Conservation (phyloP, 371 early-diverging fungal species). For the Chytridiales sp. region DNA sequence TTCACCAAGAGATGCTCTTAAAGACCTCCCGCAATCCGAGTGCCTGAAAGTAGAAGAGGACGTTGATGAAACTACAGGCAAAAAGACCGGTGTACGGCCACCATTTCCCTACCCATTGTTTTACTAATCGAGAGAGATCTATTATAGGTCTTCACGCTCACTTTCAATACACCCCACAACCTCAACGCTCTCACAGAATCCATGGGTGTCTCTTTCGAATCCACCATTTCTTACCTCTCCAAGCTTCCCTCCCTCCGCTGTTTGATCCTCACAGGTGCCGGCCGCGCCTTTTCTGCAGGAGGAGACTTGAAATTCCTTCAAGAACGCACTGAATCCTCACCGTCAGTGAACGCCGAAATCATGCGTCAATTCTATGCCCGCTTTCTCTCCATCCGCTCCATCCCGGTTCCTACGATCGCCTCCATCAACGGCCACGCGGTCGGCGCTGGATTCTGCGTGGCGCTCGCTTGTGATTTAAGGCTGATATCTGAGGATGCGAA, state of each 20-base stretch:
- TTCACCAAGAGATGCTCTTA: too few relatives aligned
- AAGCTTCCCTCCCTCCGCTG: conserved; percentile 22
- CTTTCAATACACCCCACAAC: conserved; percentile 34
- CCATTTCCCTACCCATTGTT: too few relatives aligned
- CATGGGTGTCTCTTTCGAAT: conserved; percentile 24
- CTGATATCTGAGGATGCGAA: conserved; percentile 24
- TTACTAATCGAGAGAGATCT: too few relatives aligned
- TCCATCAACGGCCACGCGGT: conserved; percentile 37
- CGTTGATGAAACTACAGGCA: too few relatives aligned
- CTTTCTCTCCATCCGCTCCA: conserved; percentile 23
- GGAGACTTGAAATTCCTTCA: conserved; percentile 37
- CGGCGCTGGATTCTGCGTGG: conserved; percentile 39
- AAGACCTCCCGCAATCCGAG: too few relatives aligned
- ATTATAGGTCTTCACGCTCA: conserved; percentile 22
- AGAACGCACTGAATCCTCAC: conserved; percentile 22
- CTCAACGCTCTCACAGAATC: conserved; percentile 37
- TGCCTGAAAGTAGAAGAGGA: too few relatives aligned
- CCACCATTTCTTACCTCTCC: conserved; percentile 3
- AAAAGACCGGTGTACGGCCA: too few relatives aligned
- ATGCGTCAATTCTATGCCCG: conserved; percentile 38
- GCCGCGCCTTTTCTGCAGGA: conserved; percentile 34
- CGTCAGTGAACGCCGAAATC: conserved; percentile 24
- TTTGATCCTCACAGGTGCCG: conserved; percentile 25
- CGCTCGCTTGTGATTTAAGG: conserved; percentile 37
- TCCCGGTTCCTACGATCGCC: conserved; percentile 41